Evolutionary conservation across 2,329 filamentous ascomycete genomes (phyloP), one percentile per base, ranked within the genome.

Genomic region (Pseudodiploospora longispora): DNA sequence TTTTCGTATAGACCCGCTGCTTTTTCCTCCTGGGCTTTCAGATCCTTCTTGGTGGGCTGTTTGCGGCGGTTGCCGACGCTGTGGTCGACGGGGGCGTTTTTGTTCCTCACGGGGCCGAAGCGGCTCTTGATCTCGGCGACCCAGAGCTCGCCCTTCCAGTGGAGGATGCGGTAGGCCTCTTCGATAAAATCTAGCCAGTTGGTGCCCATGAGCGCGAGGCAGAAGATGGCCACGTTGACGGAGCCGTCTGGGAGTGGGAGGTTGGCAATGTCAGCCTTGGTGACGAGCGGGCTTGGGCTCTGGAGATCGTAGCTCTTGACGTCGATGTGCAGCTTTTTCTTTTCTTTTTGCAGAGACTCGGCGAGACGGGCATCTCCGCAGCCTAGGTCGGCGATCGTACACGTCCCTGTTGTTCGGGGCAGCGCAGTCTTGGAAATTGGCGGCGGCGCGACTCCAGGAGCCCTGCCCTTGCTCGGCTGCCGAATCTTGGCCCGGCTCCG

Each of bases 141-240:
- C 93, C 93, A 98, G 43, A 95, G 81, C 71, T 98, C 93, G 53
- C 93, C 93, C 59, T 93, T 91, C 78, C 89, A 90, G 59, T 88
- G 84, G 49, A 98, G 76, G 41, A 97, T 75, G 43, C 93, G 83
- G 71, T 88, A 95, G 10, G 91, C 91, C 69, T 98, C 93, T 67
- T 97, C 93, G 57, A 98, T 78, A 62, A 98, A 97, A 55, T 88
- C 83, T 42, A 95, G 78, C 91, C 93, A 98, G 69, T 98, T 98
- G 44, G 93, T 98, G 59, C 93, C 93, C 93, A 98, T 98, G 47
- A 98, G 78, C 40, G 91, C 93, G 30, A 98, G 76, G 64, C 93
- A 98, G 72, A 97, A 97, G 54, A 98, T 83, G 40, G 87, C 87
- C 5, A 98, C 75, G 63, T 98, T 89, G 49, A 89, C 82, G 49